phyloP scores from a whole-genome alignment of 2,329 filamentous ascomycete species.

The Venturia oleaginea region DNA sequence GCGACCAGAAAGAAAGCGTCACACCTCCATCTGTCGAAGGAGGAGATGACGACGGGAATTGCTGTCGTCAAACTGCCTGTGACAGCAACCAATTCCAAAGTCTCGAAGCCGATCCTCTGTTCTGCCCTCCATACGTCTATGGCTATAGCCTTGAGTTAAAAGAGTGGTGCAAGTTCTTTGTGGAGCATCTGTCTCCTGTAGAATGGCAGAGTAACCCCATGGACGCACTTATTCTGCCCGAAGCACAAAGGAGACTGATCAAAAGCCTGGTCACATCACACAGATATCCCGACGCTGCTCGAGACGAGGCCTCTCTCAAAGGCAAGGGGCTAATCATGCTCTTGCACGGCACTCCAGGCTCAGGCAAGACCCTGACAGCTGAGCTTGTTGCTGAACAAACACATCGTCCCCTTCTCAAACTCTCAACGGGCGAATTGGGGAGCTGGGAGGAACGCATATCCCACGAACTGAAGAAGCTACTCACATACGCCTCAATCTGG shows the following conservation, averaged over 20 bases:
- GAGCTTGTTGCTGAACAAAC: conserved; percentile 22
- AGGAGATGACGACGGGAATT: neutral
- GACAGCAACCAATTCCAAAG: conserved; percentile 13
- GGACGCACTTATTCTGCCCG: conserved; percentile 24
- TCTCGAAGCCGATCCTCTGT: conserved; percentile 19
- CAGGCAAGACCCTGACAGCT: conserved; percentile 20
- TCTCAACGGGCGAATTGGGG: conserved; percentile 39
- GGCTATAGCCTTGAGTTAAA: conserved; percentile 28
- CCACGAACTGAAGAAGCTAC: conserved; percentile 17
- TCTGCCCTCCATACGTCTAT: conserved; percentile 25
- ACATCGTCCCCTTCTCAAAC: conserved; percentile 19
- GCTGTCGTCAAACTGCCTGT: neutral
- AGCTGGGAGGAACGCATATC: conserved; percentile 14
- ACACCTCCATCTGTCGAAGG: neutral
- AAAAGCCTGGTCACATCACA: conserved; percentile 24
- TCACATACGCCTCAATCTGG: conserved; percentile 42
- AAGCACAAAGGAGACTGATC: conserved; percentile 25
- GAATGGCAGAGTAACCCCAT: conserved; percentile 25
- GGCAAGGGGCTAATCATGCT: conserved; percentile 14
- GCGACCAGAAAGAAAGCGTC: conserved; percentile 13
- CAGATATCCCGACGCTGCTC: conserved; percentile 20
- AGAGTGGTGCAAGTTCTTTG: conserved; percentile 27
- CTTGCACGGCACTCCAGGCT: conserved; percentile 18
- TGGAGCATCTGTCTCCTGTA: conserved; percentile 24
- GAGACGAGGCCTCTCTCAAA: conserved; percentile 18